Conservation (phyloP, 495 filamentous ascomycete genomes). For the Darksidea phi region DNA sequence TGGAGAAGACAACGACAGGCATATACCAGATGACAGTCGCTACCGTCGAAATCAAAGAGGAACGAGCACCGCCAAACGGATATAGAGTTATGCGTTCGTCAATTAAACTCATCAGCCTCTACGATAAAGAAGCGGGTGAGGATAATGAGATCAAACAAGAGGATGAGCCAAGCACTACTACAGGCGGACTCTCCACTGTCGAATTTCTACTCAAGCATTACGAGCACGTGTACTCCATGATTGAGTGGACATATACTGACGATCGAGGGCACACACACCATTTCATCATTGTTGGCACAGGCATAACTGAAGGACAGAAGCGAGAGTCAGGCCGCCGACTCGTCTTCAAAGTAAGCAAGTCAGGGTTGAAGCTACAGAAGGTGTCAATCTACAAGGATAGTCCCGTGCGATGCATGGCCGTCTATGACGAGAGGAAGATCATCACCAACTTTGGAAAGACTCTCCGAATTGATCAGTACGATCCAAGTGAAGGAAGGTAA, state of each 20-base stretch:
- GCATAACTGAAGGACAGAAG: constrained; percentile 12
- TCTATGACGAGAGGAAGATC: constrained; percentile 10
- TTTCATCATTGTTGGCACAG: constrained; percentile 34
- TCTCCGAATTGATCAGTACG: constrained; percentile 16
- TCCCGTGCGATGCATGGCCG: constrained; percentile 21
- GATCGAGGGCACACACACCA: constrained; percentile 20
- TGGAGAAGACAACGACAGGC: constrained; percentile 29
- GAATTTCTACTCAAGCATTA: constrained; percentile 21
- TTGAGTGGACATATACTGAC: constrained; percentile 33
- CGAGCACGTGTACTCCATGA: constrained; percentile 33
- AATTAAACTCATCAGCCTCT: constrained; percentile 14
- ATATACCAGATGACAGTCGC: constrained; percentile 56
- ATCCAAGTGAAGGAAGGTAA: constrained; percentile 1
- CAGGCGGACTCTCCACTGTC: constrained; percentile 4
- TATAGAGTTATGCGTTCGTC: constrained; percentile 21
- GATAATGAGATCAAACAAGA: constrained; percentile 10
- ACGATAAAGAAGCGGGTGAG: not conserved
- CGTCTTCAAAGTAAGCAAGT: constrained; percentile 21
- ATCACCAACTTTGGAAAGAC: constrained; percentile 3
- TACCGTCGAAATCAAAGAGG: constrained; percentile 45
- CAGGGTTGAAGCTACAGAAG: constrained; percentile 9
- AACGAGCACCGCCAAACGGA: constrained; percentile 9
- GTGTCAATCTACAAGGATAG: constrained; percentile 7
- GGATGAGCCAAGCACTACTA: constrained; percentile 2
- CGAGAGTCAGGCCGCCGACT: constrained; percentile 25